Percentiles rank a stretch among this genome's conserved stretches.
These are phyloP conservation scores for Termitomyces heimii DNA, from an alignment of 768 basidiomycete species.

Conservation along the genomic window DNA sequence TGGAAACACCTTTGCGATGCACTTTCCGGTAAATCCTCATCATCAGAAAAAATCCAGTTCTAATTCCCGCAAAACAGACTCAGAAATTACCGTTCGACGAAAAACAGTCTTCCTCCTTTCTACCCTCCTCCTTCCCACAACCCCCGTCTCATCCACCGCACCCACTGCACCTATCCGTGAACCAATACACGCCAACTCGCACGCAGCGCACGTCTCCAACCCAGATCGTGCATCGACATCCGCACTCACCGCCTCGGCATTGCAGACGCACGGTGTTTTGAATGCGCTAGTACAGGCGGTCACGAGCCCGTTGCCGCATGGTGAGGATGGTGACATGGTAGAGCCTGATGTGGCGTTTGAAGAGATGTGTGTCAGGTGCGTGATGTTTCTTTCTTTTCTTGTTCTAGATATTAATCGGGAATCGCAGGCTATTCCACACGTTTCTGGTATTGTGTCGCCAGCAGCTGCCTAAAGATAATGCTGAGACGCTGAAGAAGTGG, in stretches of 20 bases:
- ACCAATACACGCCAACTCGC: slow-evolving; percentile 67
- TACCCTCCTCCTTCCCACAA: slow-evolving; percentile 54
- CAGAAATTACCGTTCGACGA: slow-evolving; percentile 69
- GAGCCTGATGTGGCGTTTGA: slow-evolving; percentile 56
- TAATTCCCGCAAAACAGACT: slow-evolving; percentile 41
- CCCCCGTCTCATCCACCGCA: slow-evolving; percentile 17
- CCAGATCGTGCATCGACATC: slow-evolving; percentile 52
- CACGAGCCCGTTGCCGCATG: slow-evolving; percentile 52
- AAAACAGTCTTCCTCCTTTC: slow-evolving; percentile 77
- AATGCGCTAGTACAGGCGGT: slow-evolving; percentile 47
- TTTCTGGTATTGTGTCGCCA: background rate
- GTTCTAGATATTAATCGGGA: background rate
- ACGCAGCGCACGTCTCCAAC: slow-evolving; percentile 54
- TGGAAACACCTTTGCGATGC: slow-evolving; percentile 59
- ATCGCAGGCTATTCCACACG: background rate
- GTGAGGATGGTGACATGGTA: slow-evolving; percentile 59
- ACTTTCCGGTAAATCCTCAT: slow-evolving; percentile 49
- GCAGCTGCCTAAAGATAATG: background rate
- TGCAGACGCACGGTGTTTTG: slow-evolving; percentile 40
- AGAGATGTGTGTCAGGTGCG: slow-evolving; percentile 56
- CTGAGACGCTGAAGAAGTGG: background rate
- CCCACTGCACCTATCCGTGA: slow-evolving; percentile 15
- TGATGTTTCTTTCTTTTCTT: background rate
- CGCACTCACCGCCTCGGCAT: slow-evolving; percentile 37
- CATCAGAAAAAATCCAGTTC: background rate